Evolutionary conservation across 352 stramenopile genomes (phyloP).

Genomic region (Thalassiosira mediterranea): DNA sequence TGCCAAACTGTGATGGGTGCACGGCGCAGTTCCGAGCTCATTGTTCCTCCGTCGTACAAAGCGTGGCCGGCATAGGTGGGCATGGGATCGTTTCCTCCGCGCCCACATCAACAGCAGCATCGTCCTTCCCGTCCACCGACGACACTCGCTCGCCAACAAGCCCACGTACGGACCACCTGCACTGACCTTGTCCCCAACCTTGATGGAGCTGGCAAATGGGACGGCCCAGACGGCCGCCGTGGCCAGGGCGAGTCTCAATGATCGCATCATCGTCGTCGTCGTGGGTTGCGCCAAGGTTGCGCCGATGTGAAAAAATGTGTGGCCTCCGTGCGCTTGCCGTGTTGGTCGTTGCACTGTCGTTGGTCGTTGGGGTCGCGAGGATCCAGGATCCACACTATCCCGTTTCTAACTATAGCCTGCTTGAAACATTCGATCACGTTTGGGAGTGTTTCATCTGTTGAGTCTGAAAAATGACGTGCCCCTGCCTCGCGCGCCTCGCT

Average conservation of each 20-base stretch:
- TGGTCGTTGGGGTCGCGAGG: too few species aligned
- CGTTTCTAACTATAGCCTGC: too few species aligned
- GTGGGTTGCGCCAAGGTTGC: too few species aligned
- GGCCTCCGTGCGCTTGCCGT: too few species aligned
- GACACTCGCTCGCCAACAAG: conserved; percentile 8
- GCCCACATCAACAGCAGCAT: conserved; percentile 16
- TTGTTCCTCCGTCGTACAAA: neutral
- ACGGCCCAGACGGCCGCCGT: neutral
- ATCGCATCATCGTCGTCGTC: neutral
- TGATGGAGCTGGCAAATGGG: conserved; percentile 3
- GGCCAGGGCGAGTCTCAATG: neutral
- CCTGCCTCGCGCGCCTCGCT: too few species aligned
- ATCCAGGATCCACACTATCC: too few species aligned
- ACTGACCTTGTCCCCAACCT: conserved; percentile 67
- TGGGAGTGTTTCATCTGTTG: too few species aligned
- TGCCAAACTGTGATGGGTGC: conserved; percentile 8
- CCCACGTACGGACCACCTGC: conserved; percentile 87
- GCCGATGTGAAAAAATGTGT: too few species aligned
- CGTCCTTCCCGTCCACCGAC: neutral
- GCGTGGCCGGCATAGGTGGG: neutral
- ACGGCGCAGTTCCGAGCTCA: conserved; percentile 4
- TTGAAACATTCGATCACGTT: too few species aligned
- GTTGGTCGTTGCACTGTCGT: too few species aligned
- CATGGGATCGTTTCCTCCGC: neutral
- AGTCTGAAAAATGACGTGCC: too few species aligned